These are phyloP conservation scores for Aspergillus pseudoglaucus DNA, from an alignment of 2,329 filamentous ascomycete genomes.

Conservation along the genomic window DNA sequence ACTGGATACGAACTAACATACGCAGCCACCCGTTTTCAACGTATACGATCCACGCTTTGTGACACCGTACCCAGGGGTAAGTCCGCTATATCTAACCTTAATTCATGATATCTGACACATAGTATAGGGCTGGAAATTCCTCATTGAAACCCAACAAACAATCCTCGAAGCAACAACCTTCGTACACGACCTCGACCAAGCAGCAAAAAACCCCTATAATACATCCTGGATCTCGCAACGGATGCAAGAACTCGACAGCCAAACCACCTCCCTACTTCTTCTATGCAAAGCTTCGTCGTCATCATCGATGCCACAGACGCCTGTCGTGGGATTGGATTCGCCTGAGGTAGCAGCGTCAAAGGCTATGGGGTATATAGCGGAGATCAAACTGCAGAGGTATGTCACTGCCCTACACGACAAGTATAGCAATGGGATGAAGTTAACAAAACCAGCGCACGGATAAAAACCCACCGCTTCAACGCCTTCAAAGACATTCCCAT, in stretches of 20 bases:
- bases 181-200: conserved; percentile 15
- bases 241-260: conserved; percentile 15
- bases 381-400: conserved; percentile 22
- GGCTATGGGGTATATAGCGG: conserved; percentile 17
- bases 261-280: conserved; percentile 12
- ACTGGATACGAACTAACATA: not conserved
- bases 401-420: not conserved
- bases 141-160: conserved; percentile 19
- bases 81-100: not conserved
- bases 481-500: conserved; percentile 20
- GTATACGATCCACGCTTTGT: not conserved
- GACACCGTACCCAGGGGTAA: not conserved
- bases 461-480: conserved; percentile 17
- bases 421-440: not conserved
- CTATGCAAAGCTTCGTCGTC: conserved; percentile 5
- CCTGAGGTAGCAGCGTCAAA: conserved; percentile 15
- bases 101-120: conserved; percentile 12
- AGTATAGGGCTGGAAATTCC: conserved; percentile 17
- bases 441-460: conserved; percentile 10
- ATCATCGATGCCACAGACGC: conserved; percentile 3
- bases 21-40: conserved; percentile 13
- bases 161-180: conserved; percentile 17
- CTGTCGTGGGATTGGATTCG: conserved; percentile 1
- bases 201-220: conserved; percentile 3
- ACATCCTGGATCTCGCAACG: conserved; percentile 10